Conservation (phyloP, 371 early-diverging fungal genomes). For the Catenaria anguillulae region DNA sequence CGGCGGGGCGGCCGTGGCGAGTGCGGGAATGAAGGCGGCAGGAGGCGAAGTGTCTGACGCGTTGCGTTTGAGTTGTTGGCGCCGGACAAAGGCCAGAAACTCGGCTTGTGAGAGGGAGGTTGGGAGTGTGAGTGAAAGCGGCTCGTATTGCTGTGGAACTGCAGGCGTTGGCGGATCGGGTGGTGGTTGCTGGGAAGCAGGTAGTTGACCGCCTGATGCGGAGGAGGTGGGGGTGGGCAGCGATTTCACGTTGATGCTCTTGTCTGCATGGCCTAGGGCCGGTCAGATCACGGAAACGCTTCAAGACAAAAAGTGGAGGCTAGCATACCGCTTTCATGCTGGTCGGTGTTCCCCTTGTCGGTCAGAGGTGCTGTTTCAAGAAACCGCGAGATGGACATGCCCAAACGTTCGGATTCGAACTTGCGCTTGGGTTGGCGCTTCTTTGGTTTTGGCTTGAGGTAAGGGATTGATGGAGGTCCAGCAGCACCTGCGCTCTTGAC, state of each 20-base stretch:
- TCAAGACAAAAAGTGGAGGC: background rate
- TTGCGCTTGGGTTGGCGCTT: background rate
- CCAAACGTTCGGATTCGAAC: background rate
- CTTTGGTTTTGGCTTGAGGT: background rate
- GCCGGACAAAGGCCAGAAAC: background rate
- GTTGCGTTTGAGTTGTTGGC: background rate
- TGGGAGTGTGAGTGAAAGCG: background rate
- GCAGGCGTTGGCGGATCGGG: background rate
- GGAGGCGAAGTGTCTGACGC: too few species aligned
- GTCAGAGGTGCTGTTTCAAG: background rate
- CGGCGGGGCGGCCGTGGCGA: too few species aligned
- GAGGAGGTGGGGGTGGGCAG: too few species aligned
- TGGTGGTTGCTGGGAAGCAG: background rate
- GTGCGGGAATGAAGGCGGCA: too few species aligned
- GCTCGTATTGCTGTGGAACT: background rate
- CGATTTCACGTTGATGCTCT: background rate
- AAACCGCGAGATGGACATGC: background rate
- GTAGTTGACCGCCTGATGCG: background rate
- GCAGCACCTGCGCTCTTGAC: too few species aligned
- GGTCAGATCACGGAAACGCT: background rate
- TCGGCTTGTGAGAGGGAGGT: background rate
- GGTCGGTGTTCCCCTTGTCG: background rate
- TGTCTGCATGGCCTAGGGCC: background rate
- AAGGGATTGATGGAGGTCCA: background rate
- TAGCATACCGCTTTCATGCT: background rate